Percentiles rank a stretch among this genome's conserved stretches.
Evolutionary conservation across 1,139 yeast genomes (phyloP).

Genomic region (Debaryomyces sp.): DNA sequence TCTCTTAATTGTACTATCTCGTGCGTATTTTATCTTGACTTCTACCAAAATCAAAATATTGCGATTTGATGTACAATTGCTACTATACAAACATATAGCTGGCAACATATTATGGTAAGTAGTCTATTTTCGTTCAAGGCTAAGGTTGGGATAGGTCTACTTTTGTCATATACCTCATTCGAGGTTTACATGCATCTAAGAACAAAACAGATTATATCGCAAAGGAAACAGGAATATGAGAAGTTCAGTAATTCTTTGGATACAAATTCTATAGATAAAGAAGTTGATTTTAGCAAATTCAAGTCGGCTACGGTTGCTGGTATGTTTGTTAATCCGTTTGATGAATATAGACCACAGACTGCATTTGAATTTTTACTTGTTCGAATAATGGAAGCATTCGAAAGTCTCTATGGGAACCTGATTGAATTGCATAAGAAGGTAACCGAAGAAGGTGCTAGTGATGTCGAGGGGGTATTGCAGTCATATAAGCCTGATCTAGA

Average conservation of each 20-base stretch:
- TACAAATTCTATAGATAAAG: conserved; percentile 8
- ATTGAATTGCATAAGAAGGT: conserved; percentile 48
- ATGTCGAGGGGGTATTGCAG: conserved; percentile 59
- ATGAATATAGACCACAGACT: conserved; percentile 90
- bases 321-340: conserved; percentile 85
- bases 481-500: conserved; percentile 60
- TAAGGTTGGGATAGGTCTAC: conserved; percentile 54
- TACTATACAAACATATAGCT: neutral
- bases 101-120: neutral
- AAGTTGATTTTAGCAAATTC: conserved; percentile 35
- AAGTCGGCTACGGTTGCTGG: conserved; percentile 68
- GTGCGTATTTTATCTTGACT: neutral
- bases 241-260: conserved; percentile 12
- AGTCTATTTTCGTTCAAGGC: conserved; percentile 24
- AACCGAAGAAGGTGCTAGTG: conserved; percentile 47
- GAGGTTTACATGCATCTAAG: conserved; percentile 62
- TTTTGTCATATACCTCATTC: conserved; percentile 68
- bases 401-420: conserved; percentile 67
- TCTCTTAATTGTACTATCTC: neutral
- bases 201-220: conserved; percentile 59
- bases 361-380: conserved; percentile 80
- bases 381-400: conserved; percentile 69
- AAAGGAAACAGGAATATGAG: conserved; percentile 45
- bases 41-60: neutral
- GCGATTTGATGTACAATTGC: neutral